Evolutionary conservation across 768 basidiomycete species (phyloP).

Genomic region (Porpolomopsis calyptriformis): DNA sequence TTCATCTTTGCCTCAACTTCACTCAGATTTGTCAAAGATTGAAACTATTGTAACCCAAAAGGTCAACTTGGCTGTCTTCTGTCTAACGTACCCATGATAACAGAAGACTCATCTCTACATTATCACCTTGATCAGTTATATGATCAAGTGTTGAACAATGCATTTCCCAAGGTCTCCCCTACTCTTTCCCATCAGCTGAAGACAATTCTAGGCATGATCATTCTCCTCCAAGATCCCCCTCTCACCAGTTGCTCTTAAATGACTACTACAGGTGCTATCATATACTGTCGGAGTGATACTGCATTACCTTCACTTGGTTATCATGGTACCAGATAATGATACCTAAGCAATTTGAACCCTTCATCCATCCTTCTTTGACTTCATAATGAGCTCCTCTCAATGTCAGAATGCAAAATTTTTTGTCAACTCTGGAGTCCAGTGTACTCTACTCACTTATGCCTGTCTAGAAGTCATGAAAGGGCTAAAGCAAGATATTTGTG

Average conservation of each 20-base stretch:
- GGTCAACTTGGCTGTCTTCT: slow-evolving; percentile 9
- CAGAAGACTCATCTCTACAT: slow-evolving; percentile 1
- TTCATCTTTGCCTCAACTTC: slow-evolving; percentile 21
- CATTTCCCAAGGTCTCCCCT: slow-evolving; percentile 3
- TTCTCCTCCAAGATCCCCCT: slow-evolving; percentile 5
- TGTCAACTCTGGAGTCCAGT: slow-evolving; percentile 3
- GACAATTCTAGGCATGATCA: slow-evolving; percentile 5
- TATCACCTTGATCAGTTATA: slow-evolving; percentile 9
- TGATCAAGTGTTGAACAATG: slow-evolving; percentile 6
- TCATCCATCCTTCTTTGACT: slow-evolving; percentile 5
- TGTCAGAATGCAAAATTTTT: slow-evolving; percentile 8
- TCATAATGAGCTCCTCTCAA: slow-evolving; percentile 8
- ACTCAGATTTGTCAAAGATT: slow-evolving; percentile 15
- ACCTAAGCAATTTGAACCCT: neutral
- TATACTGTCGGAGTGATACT: slow-evolving; percentile 3
- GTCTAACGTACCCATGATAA: neutral
- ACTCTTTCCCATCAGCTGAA: neutral
- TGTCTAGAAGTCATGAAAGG: neutral
- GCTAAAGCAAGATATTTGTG: slow-evolving; percentile 7
- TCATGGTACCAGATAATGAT: neutral
- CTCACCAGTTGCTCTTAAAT: slow-evolving; percentile 1
- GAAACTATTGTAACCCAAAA: slow-evolving; percentile 5
- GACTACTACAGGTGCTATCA: neutral
- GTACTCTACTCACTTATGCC: slow-evolving; percentile 4
- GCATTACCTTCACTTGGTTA: slow-evolving; percentile 9